Base-by-base conservation (phyloP, 371 early-diverging fungal species). In the Blakeslea trispora region DNA sequence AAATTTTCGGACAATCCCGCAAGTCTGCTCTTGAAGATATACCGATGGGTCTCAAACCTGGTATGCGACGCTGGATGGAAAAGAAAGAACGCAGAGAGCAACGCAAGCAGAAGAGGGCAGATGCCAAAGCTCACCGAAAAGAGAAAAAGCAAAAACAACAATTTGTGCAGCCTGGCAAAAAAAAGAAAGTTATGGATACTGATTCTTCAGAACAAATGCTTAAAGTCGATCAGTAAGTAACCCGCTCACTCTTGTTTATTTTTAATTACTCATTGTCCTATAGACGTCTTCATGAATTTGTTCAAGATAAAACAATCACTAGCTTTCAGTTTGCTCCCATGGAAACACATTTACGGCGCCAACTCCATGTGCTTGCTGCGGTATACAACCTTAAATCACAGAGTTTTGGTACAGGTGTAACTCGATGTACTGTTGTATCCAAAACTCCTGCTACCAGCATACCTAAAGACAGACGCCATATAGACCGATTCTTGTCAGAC, bases 311-410 rank as follows among this genome's bases (percentile, higher is more conserved):
- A 8, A 53, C 66, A 2, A 66, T 79, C 19, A 57, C 65, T 46
- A 71, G 75, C 42, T 70, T 65, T 34, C 76, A 81, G 48, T 62
- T 84, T 46, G 64, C 68, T 0, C 85, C 85, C n/a, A 82, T 84
- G 85, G 53, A 69, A 10, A 75, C 70, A n/a, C 47, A 63, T 11
- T 48, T 75, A 39, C 69, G 82, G 24, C 77, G 79, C 45, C 81
- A 81, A 46, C 54, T 84, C 2, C 82, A 84, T 55, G 44, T 79
- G 11, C 59, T 84, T 45, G 76, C 82, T 21, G 71, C 64, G 28
- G 71, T 71, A 9, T 84, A 84, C 53, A 75, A 76, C 7, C 51
- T 84, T 9, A 70, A 69, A 50, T 81, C 82, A 0, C 63, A 75
- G 39, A 81, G 82, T 42, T 41, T 65, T 41, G 84, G 84, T 3